Conservation (phyloP, 129 eudicot species). For the Cynara cardunculus region DNA sequence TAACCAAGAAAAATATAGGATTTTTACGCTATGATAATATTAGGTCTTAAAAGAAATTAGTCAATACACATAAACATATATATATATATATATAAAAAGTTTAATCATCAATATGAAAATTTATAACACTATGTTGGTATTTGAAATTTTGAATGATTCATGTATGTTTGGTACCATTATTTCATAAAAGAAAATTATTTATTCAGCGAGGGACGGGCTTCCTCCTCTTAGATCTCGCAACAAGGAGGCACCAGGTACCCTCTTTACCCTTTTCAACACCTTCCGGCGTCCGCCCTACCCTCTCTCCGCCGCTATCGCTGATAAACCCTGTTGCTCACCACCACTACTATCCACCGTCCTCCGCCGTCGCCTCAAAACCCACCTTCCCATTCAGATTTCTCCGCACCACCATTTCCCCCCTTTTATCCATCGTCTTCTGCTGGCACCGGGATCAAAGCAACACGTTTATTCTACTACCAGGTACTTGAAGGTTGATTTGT, state of each 20-base stretch:
- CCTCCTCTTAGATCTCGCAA: neutral
- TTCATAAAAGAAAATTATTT: neutral
- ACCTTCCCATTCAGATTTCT: neutral
- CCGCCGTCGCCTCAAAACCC: conserved; percentile 7
- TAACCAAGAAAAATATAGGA: too few species aligned
- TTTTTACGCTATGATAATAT: too few species aligned
- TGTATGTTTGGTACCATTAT: too few species aligned
- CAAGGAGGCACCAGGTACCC: neutral
- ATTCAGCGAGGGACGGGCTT: neutral
- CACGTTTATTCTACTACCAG: neutral
- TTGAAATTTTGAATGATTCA: too few species aligned
- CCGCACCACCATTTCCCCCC: neutral
- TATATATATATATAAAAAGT: too few species aligned
- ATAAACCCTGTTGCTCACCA: conserved; percentile 7
- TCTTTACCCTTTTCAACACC: conserved; percentile 2
- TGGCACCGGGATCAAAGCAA: conserved; percentile 8
- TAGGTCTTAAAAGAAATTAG: too few species aligned
- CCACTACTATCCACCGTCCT: conserved; percentile 3
- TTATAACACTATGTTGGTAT: too few species aligned
- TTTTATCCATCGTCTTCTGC: neutral
- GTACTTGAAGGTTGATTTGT: neutral
- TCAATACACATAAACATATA: too few species aligned
- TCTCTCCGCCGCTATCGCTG: conserved; percentile 12
- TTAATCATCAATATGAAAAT: too few species aligned
- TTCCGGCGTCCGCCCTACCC: neutral